These are phyloP conservation scores for Syzygium jambos DNA, from an alignment of 345 rosid species.

Conservation along the genomic window DNA sequence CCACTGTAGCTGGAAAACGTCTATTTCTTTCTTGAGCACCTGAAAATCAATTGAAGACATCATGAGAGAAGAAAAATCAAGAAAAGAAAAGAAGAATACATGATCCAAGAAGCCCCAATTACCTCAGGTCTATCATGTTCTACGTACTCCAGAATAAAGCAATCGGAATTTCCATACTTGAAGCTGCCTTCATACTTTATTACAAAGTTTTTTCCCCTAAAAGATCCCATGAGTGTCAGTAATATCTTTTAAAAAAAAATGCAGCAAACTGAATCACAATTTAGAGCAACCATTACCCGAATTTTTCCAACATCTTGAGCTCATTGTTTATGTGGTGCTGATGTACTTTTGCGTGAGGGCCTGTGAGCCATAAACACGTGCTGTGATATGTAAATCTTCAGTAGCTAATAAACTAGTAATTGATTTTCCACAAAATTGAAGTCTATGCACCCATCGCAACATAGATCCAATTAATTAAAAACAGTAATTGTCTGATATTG, in stretches of 20 bases:
- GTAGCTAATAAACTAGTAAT: not conserved
- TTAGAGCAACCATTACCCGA: slow-evolving; percentile 47
- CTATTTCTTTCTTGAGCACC: slow-evolving; percentile 69
- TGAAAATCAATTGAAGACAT: slow-evolving; percentile 11
- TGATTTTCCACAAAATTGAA: not conserved
- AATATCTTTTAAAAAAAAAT: not conserved
- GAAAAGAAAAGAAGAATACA: not conserved
- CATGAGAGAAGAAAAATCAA: not conserved
- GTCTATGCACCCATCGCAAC: not conserved
- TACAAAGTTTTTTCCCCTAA: slow-evolving; percentile 78
- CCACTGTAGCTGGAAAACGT: slow-evolving; percentile 59
- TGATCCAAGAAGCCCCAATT: not conserved
- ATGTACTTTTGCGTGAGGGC: slow-evolving; percentile 82
- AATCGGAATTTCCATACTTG: slow-evolving; percentile 62
- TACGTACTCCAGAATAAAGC: slow-evolving; percentile 85
- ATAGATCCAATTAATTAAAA: not conserved
- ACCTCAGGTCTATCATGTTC: slow-evolving; percentile 96
- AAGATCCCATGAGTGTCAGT: not conserved
- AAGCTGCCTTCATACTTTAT: slow-evolving; percentile 75
- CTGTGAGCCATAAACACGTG: slow-evolving; percentile 26
- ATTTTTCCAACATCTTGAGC: slow-evolving; percentile 75
- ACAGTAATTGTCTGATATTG: not conserved
- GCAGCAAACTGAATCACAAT: not conserved
- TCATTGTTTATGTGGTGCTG: slow-evolving; percentile 64
- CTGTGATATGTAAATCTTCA: slow-evolving; percentile 3